Base-by-base conservation (phyloP, 495 filamentous ascomycete genomes). In the Tuber indicum region DNA sequence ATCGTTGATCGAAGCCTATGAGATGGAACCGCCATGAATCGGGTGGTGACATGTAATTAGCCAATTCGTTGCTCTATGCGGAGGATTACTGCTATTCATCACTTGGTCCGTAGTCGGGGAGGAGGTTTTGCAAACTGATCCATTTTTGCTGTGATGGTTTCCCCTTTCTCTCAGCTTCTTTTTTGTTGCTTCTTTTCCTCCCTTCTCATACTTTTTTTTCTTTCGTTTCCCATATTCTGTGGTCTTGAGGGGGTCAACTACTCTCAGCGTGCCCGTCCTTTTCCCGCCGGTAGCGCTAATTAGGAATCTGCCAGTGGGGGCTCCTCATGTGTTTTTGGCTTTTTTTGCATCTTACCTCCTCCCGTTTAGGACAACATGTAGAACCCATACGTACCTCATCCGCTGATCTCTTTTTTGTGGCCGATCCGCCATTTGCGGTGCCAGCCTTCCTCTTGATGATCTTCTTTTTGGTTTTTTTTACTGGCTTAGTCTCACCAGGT, bases 401-500 rank as follows among this genome's bases (percentile, higher is more conserved):
- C 45, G 81, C 81, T 62, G 39, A 49, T 72, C 81, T 77, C 78
- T 83, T 83, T 70, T 80, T 82, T 52, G 71, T 72, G 26, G 58
- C 26, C 58, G 43, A 76, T 43, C 62, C 72, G 75, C 72, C 69
- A 41, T 77, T 78, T 69, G 77, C 58, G 52, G 66, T n/a, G 19
- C 52, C 39, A 62, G 74, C 72, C 73, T 81, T 86, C 75, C 81
- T 86, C 77, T 84, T 84, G 49, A 82, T 77, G 44, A 85, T 87
- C 86, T 91, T 94, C 83, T 89, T 90, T 84, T 88, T 89, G 39
- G 82, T 76, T 36, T 91, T 88, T 74, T 88, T 90, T 9, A 84
- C 80, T 21, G 93, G 92, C 78, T 89, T 91, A 41, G 85, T 86
- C 84, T 99, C 96, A 76, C 94, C 94, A 7, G 90, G 85, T 76